Percentiles rank a stretch among this genome's conserved stretches.
Conservation (phyloP, 73 alveolate genomes). For the Paramecium primaurelia region DNA sequence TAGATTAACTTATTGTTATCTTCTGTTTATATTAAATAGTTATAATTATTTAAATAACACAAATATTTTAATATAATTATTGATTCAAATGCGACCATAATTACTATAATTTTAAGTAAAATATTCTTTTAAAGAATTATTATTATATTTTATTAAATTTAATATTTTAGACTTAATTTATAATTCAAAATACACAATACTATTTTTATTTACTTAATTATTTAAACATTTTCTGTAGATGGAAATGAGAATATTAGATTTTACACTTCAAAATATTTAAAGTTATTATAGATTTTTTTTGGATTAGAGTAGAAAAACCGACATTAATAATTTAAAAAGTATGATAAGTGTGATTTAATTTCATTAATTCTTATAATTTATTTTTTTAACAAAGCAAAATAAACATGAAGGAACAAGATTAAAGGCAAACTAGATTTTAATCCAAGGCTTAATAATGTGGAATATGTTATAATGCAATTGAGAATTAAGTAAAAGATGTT, state of each 20-base stretch:
- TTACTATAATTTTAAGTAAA: neutral
- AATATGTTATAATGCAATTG: neutral
- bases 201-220: neutral
- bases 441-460: slow-evolving; percentile 5
- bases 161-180: neutral
- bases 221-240: neutral
- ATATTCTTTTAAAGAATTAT: neutral
- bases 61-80: too few species aligned
- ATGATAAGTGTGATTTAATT: neutral
- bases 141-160: too few species aligned
- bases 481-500: slow-evolving; percentile 7
- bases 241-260: neutral
- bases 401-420: neutral
- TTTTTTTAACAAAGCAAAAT: neutral
- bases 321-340: neutral
- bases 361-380: neutral
- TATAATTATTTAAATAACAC: too few species aligned
- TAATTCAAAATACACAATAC: neutral
- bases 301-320: neutral
- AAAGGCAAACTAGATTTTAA: slow-evolving; percentile 2
- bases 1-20: too few species aligned
- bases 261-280: neutral
- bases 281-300: neutral
- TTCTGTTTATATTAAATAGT: too few species aligned
- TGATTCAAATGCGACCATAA: neutral